phyloP scores from a whole-genome alignment of 73 alveolate genomes.

The Paramecium bursaria region DNA sequence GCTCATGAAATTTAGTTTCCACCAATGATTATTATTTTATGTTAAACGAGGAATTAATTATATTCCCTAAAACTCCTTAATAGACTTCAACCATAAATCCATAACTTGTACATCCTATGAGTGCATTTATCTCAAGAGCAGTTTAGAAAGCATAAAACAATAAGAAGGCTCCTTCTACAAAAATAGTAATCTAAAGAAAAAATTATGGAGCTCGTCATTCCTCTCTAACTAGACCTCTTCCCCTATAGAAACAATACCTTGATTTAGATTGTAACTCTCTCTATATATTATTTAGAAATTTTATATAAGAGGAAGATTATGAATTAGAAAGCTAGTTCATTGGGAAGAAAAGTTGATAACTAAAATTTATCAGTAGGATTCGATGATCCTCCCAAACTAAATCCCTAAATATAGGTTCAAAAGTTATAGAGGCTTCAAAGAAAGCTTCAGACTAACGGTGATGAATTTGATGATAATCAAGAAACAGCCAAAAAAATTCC shows the following conservation, averaged over 20 bases:
- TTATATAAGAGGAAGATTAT: slow-evolving; percentile 3
- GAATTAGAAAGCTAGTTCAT: neutral
- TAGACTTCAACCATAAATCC: slow-evolving; percentile 9
- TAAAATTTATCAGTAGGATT: too few relatives aligned
- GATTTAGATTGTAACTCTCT: slow-evolving; percentile 16
- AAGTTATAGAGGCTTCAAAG: neutral
- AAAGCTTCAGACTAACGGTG: neutral
- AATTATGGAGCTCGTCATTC: slow-evolving; percentile 4
- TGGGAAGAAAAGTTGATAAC: neutral
- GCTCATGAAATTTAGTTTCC: too few relatives aligned
- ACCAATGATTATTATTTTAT: too few relatives aligned
- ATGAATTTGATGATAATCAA: slow-evolving; percentile 6
- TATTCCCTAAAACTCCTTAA: slow-evolving; percentile 29
- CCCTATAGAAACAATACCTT: neutral
- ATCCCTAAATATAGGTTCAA: neutral
- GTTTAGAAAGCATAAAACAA: slow-evolving; percentile 18
- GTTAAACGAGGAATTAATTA: slow-evolving; percentile 24
- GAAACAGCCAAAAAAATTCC: neutral
- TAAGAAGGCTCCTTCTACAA: neutral
- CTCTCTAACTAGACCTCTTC: slow-evolving; percentile 39
- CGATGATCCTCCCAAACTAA: neutral
- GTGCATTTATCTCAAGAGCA: slow-evolving; percentile 37
- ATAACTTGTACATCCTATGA: slow-evolving; percentile 51
- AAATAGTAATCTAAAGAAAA: neutral
- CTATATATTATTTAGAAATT: too few relatives aligned